A percentile compares a stretch with the other conserved stretches of the same genome.
phyloP scores from a whole-genome alignment of 345 rosid genomes.

The Rubroshorea leprosula region DNA sequence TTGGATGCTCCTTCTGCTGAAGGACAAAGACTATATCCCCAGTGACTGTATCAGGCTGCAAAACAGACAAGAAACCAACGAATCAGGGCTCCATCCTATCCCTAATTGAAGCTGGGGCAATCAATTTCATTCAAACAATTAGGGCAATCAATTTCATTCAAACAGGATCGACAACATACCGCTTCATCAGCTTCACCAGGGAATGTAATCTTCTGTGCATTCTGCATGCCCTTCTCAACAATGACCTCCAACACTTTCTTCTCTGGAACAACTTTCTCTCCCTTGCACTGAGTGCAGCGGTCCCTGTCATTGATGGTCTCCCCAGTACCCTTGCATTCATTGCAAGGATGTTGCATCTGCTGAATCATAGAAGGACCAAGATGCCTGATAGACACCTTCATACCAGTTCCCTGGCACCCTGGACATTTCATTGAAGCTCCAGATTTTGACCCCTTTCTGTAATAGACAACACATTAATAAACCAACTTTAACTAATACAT shows the following conservation, averaged over 20 bases:
- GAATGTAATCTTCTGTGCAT: slow-evolving; percentile 81
- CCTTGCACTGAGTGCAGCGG: slow-evolving; percentile 78
- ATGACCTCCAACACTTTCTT: slow-evolving; percentile 80
- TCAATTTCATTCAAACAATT: neutral
- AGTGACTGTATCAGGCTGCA: slow-evolving; percentile 84
- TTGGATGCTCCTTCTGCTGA: slow-evolving; percentile 89
- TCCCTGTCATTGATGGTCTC: slow-evolving; percentile 67
- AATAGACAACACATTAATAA: slow-evolving; percentile 3
- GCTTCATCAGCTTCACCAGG: slow-evolving; percentile 92
- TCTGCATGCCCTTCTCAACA: slow-evolving; percentile 96
- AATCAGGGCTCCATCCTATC: neutral
- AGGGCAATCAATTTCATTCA: neutral
- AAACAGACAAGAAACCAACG: slow-evolving; percentile 8
- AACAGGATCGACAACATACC: slow-evolving; percentile 26
- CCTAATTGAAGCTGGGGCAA: too few relatives aligned
- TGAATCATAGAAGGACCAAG: slow-evolving; percentile 93
- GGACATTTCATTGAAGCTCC: slow-evolving; percentile 70
- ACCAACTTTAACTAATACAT: neutral
- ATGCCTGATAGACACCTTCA: slow-evolving; percentile 87
- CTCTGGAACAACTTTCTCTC: slow-evolving; percentile 73
- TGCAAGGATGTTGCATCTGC: slow-evolving; percentile 89
- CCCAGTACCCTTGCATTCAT: slow-evolving; percentile 90
- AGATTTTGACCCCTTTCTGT: slow-evolving; percentile 88
- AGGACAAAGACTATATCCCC: slow-evolving; percentile 84
- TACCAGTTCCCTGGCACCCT: slow-evolving; percentile 82